Evolutionary conservation across 352 stramenopile species (phyloP), one percentile per base, ranked within the genome.

Genomic region (Pythium biforme): DNA sequence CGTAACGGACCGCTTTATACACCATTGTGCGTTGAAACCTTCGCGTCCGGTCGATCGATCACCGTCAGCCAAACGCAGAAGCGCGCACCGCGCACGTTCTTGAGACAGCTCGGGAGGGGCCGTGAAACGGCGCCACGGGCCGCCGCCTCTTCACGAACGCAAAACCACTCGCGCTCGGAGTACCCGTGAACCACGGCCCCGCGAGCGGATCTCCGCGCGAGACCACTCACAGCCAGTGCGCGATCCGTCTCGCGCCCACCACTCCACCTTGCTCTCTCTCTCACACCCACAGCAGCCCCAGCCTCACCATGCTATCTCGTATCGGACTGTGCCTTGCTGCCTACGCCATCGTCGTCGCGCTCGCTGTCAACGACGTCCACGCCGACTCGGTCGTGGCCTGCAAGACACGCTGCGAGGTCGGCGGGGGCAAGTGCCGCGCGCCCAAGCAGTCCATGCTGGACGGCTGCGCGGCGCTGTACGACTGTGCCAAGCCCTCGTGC

Each of bases 401-500:
- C 37, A 23, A 51, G 34, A 43, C 26, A 10, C 34, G 37, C 17
- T 64, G 58, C 40, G 29, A n/a, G 15, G 20, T 27, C 9, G 10
- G n/a, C 12, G 41, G 17, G 6, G 5, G 3, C 20, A 20, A 17
- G 0, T 67, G 60, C 33, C 52, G 52, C 39, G 25, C 56, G 27
- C 48, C 47, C 37, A 46, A 63, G 27, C 15, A 31, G 17, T 11
- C 15, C 1, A 23, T 56, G 15, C 48, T 64, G n/a, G 12, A 3
- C 12, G 51, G 54, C 4, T 70, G 63, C 51, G 48, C 33, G 9
- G 20, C 1, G 20, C 34, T 58, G 37, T 41, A 58, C 56, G 26
- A 37, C 10, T 65, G 56, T 23, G n/a, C 34, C 15, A 20, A 43
- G 4, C 23, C 43, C 11, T 33, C 53, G 41, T 70, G 63, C 37